These are phyloP conservation scores for Erysiphe pulchra DNA, from an alignment of 2,329 filamentous ascomycete species.

Conservation along the genomic window DNA sequence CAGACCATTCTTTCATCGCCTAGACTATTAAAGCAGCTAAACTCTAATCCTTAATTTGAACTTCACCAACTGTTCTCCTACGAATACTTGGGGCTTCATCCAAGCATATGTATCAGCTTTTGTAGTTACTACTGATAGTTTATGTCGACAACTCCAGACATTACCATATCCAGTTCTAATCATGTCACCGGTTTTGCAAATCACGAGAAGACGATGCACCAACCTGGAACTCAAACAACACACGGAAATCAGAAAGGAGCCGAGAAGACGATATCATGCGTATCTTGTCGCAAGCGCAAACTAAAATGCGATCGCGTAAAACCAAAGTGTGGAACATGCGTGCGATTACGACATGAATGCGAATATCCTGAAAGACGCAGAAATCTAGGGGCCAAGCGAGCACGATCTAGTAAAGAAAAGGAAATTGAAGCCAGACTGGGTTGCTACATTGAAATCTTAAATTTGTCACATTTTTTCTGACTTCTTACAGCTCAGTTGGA, in stretches of 20 bases:
- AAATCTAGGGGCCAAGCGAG: conserved; percentile 64
- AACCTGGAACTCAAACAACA: background rate
- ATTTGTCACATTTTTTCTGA: conserved; percentile 2
- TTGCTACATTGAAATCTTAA: conserved; percentile 18
- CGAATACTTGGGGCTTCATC: too few species aligned
- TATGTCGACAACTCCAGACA: conserved; percentile 1
- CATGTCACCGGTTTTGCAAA: background rate
- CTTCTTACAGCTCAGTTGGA: conserved; percentile 56
- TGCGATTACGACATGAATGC: conserved; percentile 49
- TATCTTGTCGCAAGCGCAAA: conserved; percentile 63
- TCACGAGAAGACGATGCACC: background rate
- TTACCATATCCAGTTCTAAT: background rate
- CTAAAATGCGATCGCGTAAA: conserved; percentile 63
- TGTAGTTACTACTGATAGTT: background rate
- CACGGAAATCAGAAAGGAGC: background rate
- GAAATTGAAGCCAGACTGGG: conserved; percentile 69
- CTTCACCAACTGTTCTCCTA: too few species aligned
- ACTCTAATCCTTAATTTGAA: too few species aligned
- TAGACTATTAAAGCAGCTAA: too few species aligned
- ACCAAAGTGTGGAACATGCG: conserved; percentile 59
- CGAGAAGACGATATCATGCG: conserved; percentile 46
- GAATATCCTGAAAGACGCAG: conserved; percentile 71
- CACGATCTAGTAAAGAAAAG: conserved; percentile 45
- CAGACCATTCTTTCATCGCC: too few species aligned
- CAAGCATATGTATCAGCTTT: too few species aligned